These are phyloP conservation scores for Cucurbita ficifolia DNA, from an alignment of 306 rosid species.

Conservation along the genomic window DNA sequence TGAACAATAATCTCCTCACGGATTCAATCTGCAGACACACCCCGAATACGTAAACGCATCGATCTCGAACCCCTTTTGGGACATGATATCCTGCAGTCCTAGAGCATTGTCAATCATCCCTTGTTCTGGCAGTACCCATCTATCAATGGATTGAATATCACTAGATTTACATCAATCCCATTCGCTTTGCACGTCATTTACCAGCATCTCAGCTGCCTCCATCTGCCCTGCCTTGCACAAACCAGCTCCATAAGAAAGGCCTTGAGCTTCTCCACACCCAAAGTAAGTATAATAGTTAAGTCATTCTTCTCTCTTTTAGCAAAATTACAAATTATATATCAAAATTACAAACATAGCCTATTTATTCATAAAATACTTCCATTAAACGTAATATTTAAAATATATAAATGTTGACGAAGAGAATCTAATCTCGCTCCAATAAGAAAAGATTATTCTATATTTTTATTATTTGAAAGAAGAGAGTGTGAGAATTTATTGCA, in stretches of 20 bases:
- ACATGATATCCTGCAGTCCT: conserved; percentile 35
- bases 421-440: too few species aligned
- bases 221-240: conserved; percentile 60
- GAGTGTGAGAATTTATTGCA: not conserved
- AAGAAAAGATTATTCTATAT: too few species aligned
- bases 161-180: conserved; percentile 35
- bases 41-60: conserved; percentile 33
- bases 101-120: conserved; percentile 62
- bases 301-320: conserved; percentile 48
- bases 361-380: too few species aligned
- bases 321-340: conserved; percentile 13
- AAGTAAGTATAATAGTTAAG: too few species aligned
- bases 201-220: conserved; percentile 52
- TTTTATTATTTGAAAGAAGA: too few species aligned
- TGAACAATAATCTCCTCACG: conserved; percentile 33
- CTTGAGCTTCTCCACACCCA: conserved; percentile 42
- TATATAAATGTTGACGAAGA: too few species aligned
- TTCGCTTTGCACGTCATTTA: conserved; percentile 51
- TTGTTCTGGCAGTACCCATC: conserved; percentile 57
- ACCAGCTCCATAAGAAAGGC: conserved; percentile 43
- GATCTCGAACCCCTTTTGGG: conserved; percentile 39
- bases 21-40: conserved; percentile 22
- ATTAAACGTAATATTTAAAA: too few species aligned
- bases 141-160: conserved; percentile 49
- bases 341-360: too few species aligned